Base-by-base conservation (phyloP, 2,329 filamentous ascomycete species). In the Colletotrichum sp. region DNA sequence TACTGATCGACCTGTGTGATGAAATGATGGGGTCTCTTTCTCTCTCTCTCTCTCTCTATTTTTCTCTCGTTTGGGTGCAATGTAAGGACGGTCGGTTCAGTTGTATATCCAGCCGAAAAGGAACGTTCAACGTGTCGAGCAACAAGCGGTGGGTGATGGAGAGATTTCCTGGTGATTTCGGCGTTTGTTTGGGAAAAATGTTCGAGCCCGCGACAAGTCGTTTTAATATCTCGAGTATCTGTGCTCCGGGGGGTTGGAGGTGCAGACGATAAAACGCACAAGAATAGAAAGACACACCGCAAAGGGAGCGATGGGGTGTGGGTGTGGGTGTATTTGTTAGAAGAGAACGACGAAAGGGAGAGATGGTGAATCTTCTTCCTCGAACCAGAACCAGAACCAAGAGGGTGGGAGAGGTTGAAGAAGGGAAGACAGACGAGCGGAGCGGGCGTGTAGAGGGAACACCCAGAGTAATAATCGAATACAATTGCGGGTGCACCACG, bases 121-220 rank as follows among this genome's bases (percentile, higher is more conserved):
- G 66, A 70, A 76, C 74, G 69, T 70, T 76, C 74, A 76, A 76
- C 74, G 76, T 77, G 74, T 76, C 27, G 69, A 22, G 27, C 25
- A 48, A 25, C 36, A 52, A 58, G 39, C 34, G 36, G 34, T 58
- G 36, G 36, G 36, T 43, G 64, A 6, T 48, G 56, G 48, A 25
- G 27, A 56, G n/a, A 48, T 67, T 60, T 70, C 27, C 28, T 60
- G 30, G 48, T n/a, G n/a, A 25, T 70, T 39, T 62, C 65, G 48
- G 66, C 28, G 34, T 61, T 39, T 60, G 28, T 22, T 66, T 75
- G 66, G 27, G 32, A 36, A 62, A 65, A 65, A 60, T 39, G 65
- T 76, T 76, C 70, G 70, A 60, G 74, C 74, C 74, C 64, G 74
- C 70, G 74, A 76, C 65, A 61, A 55, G 66, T 43, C 18, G 52